Base-by-base conservation (phyloP, 108 stramenopile genomes). In the Discostella stelligeroides region DNA sequence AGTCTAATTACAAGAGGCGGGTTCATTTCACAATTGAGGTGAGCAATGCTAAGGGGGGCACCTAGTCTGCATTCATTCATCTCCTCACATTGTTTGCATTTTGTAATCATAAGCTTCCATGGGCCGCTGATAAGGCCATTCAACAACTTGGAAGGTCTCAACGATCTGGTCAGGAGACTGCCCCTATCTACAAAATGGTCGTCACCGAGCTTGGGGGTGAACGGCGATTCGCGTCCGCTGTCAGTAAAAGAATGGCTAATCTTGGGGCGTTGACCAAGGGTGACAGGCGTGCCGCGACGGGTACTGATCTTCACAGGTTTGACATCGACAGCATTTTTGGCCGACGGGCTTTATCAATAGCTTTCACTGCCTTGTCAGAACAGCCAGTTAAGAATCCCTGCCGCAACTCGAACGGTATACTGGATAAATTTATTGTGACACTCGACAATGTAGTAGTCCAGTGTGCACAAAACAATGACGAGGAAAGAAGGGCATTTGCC, bases 41-140 rank as follows among this genome's bases (percentile, higher is more conserved):
- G 49, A 60, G 39, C 38, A n/a, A n/a, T n/a, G n/a, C n/a, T n/a
- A n/a, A n/a, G n/a, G n/a, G n/a, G 28, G 1, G 1, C 20, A 1
- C 1, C 34, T 5, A 34, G 6, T 34, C 24, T 25, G 51, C 13
- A 13, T 53, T 53, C 10, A 9, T 25, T 10, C 7, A 5, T 7
- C 13, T 53, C 21, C 51, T 11, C 24, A 12, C 51, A 27, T 53
- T 6, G 9, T 53, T 50, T 53, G 24, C 51, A 53, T 53, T 27
- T 2, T 53, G 13, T 53, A 23, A 28, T 27, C 55, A 38, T 6
- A 29, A 95, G 74, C 82, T 95, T n/a, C 88, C 94, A 2, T 95
- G 94, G 94, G 82, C 88, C 12, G 94, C 94, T 2, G 94, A 95
- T 70, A 91, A 89, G 70, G 90, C 90, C 4, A 88, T 93, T n/a